These are phyloP conservation scores for Coccomyxa sp. DNA, from an alignment of 139 green algal genomes.

Conservation along the genomic window DNA sequence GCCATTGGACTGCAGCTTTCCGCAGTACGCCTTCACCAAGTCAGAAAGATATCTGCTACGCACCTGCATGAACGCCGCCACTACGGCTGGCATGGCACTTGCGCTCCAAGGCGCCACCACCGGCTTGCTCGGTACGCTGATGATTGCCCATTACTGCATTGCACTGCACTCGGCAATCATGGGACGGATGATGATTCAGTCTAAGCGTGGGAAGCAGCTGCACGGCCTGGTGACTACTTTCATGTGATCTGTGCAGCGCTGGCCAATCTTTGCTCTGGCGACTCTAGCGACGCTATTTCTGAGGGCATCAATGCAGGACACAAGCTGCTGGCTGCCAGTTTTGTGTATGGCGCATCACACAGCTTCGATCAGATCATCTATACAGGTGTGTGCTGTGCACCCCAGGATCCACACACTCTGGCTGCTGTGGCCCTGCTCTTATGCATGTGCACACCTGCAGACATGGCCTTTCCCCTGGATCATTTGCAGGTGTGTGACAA, in stretches of 20 bases:
- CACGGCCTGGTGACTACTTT: background rate
- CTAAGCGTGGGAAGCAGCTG: background rate
- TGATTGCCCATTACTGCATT: background rate
- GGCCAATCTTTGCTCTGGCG: background rate
- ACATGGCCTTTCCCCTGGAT: no score
- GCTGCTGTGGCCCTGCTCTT: background rate
- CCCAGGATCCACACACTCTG: background rate
- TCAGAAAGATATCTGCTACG: background rate
- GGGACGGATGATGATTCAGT: background rate
- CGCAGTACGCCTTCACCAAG: background rate
- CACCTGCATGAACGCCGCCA: slow-evolving; percentile 6
- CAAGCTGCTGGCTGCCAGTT: background rate
- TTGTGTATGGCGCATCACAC: background rate
- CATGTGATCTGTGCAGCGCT: slow-evolving; percentile 4
- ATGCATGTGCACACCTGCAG: background rate
- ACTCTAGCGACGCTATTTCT: background rate
- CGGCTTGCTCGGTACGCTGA: background rate
- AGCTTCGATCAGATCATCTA: slow-evolving; percentile 1
- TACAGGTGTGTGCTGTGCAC: background rate
- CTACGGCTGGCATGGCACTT: background rate
- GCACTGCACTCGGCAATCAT: background rate
- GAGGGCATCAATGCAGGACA: slow-evolving; percentile 7
- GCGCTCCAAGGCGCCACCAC: background rate
- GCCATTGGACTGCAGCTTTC: slow-evolving; percentile 8
- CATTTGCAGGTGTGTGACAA: background rate